A percentile compares a stretch with the other conserved stretches of the same genome.
phyloP scores from a whole-genome alignment of 768 basidiomycete species.

The Tremella yokohamensis region DNA sequence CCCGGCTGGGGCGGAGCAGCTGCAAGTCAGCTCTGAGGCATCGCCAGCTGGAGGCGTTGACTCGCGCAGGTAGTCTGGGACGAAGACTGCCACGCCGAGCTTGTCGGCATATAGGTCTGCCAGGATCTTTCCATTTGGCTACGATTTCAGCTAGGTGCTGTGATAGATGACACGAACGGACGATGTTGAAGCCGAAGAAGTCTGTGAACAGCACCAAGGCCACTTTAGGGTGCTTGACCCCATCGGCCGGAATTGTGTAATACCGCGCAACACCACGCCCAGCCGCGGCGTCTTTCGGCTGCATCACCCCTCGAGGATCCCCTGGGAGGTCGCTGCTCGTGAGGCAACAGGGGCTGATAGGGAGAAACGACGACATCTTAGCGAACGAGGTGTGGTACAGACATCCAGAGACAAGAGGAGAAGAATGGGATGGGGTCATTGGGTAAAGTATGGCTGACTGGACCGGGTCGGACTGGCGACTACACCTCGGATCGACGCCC shows the following conservation, averaged over 20 bases:
- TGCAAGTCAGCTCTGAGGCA: constrained; percentile 5
- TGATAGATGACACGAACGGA: constrained; percentile 8
- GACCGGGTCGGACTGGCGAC: too few species aligned
- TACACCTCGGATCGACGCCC: too few species aligned
- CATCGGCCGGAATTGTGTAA: constrained; percentile 25
- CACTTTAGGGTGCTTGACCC: constrained; percentile 10
- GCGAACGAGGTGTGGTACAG: too few species aligned
- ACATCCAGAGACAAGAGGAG: too few species aligned
- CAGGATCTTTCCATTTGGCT: constrained; percentile 38
- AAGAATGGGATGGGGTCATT: too few species aligned
- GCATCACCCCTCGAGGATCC: constrained; percentile 18
- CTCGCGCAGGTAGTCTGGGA: constrained; percentile 41
- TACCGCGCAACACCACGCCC: constrained; percentile 22
- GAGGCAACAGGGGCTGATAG: constrained; percentile 28
- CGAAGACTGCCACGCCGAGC: constrained; percentile 29
- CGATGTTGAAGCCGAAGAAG: constrained; percentile 23
- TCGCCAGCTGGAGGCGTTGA: too few species aligned
- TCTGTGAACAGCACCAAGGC: constrained; percentile 31
- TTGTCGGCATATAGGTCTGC: constrained; percentile 34
- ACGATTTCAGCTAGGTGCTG: too few species aligned
- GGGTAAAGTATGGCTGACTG: too few species aligned
- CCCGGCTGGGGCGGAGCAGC: constrained; percentile 20
- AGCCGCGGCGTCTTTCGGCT: constrained; percentile 3
- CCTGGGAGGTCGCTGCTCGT: constrained; percentile 23
- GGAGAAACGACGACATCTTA: constrained; percentile 15